Base-by-base conservation (phyloP, 2,329 filamentous ascomycete genomes). In the Cladosporium sp. region DNA sequence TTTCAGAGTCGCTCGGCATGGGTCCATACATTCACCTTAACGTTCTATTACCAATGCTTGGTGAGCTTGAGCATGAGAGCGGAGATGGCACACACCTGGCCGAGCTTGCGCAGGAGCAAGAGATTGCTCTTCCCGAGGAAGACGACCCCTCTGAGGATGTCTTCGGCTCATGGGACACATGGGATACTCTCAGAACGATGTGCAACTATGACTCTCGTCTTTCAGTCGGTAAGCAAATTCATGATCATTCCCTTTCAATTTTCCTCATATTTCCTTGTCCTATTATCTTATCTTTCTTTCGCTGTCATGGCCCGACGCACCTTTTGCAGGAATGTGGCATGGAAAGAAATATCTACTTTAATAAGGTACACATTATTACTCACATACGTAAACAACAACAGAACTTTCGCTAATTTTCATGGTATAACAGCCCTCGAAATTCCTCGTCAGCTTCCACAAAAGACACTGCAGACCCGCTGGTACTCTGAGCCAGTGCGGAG, bases 101-200 rank as follows among this genome's bases (percentile, higher is more conserved):
- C 6, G 73, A 74, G 4, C 77, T 80, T 54, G 61, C 73, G 9
- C 71, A 78, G 37, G 61, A 64, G 15, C 62, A 66, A 17, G 58
- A 61, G 20, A 19, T 55, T 20, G 40, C 20, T 15, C 32, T 55
- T 13, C 52, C 52, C 17, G 54, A 54, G 19, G 57, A 60, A 32
- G 58, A 64, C n/a, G 47, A 36, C 6, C 61, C 61, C n/a, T 44
- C 61, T 24, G 60, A 87, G 60, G 88, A 93, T 66, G 73, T 89
- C 0, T 94, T 90, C 72, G 86, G 86, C 54, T 82, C 87, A 2
- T 99, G 95, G 95, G 92, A 97, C 73, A 87, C 89, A 1, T 99
- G 94, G 94, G 88, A 99, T 71, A 80, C 87, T 20, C 88, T 99
- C 67, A 83, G 94, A 54, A 87, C 86, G 54, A 79, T 91, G 58